phyloP scores from a whole-genome alignment of 2,329 filamentous ascomycete genomes.

The Epichloe sylvatica region DNA sequence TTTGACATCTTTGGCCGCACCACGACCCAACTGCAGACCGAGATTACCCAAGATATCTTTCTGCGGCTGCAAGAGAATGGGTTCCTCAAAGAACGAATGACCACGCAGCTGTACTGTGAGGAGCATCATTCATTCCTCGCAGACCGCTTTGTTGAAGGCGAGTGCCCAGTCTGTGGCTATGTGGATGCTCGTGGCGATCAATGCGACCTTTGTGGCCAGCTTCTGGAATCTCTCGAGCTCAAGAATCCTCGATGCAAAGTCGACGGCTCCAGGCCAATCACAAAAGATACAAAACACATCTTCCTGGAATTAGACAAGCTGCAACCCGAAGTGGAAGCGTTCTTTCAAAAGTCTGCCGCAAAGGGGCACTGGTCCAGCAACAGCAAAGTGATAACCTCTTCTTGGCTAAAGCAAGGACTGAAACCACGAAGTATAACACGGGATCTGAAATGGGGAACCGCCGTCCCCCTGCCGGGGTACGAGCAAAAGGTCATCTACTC shows the following conservation, averaged over 20 bases:
- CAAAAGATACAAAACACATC: conserved; percentile 66
- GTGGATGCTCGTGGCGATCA: conserved; percentile 52
- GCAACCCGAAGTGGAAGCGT: conserved; percentile 56
- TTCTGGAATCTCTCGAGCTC: conserved; percentile 52
- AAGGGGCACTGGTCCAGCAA: conserved; percentile 61
- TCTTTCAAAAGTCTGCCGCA: conserved; percentile 53
- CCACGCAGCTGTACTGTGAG: conserved; percentile 73
- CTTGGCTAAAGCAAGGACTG: conserved; percentile 62
- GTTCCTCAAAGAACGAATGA: conserved; percentile 64
- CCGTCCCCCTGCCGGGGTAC: conserved; percentile 34
- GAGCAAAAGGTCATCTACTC: conserved; percentile 61
- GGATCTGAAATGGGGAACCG: conserved; percentile 65
- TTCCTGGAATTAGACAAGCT: conserved; percentile 67
- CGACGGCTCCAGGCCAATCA: conserved; percentile 60
- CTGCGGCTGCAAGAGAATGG: conserved; percentile 64
- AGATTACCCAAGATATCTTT: conserved; percentile 78
- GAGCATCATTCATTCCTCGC: conserved; percentile 55
- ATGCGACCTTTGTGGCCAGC: conserved; percentile 52
- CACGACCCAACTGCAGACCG: conserved; percentile 66
- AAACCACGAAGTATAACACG: conserved; percentile 70
- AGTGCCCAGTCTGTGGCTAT: conserved; percentile 53
- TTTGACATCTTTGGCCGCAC: conserved; percentile 86
- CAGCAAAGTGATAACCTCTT: conserved; percentile 54
- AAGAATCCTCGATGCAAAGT: conserved; percentile 74
- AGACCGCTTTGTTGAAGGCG: conserved; percentile 62